A percentile compares a stretch with the other conserved stretches of the same genome.
Conservation (phyloP, 495 filamentous ascomycete species). For the Aspergillus hancockii region DNA sequence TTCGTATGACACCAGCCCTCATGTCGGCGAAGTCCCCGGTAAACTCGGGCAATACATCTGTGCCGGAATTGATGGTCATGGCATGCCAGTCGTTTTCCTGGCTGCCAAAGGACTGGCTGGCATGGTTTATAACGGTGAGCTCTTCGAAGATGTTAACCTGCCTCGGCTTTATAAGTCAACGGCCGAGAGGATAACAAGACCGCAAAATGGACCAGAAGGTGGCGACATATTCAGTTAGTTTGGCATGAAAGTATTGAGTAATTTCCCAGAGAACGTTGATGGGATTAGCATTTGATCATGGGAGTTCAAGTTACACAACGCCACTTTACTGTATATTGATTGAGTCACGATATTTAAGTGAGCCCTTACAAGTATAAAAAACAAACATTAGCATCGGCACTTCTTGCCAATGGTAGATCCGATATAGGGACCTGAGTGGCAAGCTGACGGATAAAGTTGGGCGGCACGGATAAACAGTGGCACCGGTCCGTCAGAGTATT, state of each 20-base stretch:
- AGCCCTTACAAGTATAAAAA: too few species aligned
- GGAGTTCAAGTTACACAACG: too few species aligned
- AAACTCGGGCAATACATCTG: constrained; percentile 45
- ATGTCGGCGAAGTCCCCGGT: constrained; percentile 51
- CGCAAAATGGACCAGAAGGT: constrained; percentile 24
- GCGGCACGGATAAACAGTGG: neutral
- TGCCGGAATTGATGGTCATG: constrained; percentile 58
- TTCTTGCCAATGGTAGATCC: too few species aligned
- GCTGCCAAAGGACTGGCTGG: constrained; percentile 45
- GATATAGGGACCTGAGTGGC: too few species aligned
- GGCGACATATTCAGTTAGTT: constrained; percentile 24
- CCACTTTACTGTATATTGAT: too few species aligned
- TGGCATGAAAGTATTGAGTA: neutral
- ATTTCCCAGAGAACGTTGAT: neutral
- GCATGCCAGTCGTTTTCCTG: constrained; percentile 54
- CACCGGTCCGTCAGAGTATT: neutral
- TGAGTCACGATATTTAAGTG: too few species aligned
- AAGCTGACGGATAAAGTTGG: too few species aligned
- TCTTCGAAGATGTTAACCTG: constrained; percentile 40
- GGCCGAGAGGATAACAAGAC: constrained; percentile 22
- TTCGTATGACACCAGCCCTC: constrained; percentile 46
- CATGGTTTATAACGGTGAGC: constrained; percentile 38
- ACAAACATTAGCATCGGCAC: too few species aligned
- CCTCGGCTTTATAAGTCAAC: constrained; percentile 45
- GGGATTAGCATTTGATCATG: neutral